These are phyloP conservation scores for Cryomyces minteri DNA, from an alignment of 495 filamentous ascomycete species.

Conservation along the genomic window DNA sequence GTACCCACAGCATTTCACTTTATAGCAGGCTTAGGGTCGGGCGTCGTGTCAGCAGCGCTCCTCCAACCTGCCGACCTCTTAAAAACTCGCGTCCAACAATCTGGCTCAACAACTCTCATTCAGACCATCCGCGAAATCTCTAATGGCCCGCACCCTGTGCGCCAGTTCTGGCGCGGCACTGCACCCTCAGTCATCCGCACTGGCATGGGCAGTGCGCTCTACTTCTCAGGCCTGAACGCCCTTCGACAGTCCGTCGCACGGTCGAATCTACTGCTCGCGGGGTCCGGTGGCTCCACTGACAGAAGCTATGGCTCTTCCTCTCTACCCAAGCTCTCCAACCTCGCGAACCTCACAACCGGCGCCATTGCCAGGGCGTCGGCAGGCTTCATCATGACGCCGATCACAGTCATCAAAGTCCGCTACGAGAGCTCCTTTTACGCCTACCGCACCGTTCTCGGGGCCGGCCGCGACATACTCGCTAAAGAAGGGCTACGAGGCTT, in stretches of 20 bases:
- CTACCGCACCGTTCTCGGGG: conserved; percentile 60
- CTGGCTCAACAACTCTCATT: conserved; percentile 43
- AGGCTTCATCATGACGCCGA: conserved; percentile 85
- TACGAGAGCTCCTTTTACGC: conserved; percentile 75
- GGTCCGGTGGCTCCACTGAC: neutral
- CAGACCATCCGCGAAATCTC: conserved; percentile 52
- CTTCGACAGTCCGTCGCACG: conserved; percentile 53
- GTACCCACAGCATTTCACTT: conserved; percentile 48
- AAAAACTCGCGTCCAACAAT: conserved; percentile 88
- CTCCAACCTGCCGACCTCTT: conserved; percentile 93
- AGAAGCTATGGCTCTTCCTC: conserved; percentile 33
- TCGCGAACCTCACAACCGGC: conserved; percentile 71
- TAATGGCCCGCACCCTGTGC: conserved; percentile 38
- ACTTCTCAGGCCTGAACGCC: conserved; percentile 78
- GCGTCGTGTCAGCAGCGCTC: conserved; percentile 69
- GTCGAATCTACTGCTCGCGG: conserved; percentile 16
- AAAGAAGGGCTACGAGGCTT: conserved; percentile 68
- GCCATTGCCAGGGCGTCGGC: conserved; percentile 67
- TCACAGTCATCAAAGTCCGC: conserved; percentile 92
- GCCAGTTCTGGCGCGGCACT: conserved; percentile 85
- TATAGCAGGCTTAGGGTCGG: conserved; percentile 70
- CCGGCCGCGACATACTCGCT: conserved; percentile 53
- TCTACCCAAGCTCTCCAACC: conserved; percentile 68
- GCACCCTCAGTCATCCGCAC: conserved; percentile 82
- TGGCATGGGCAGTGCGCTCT: conserved; percentile 79